Evolutionary conservation across 2,329 filamentous ascomycete genomes (phyloP), one percentile per base, ranked within the genome.

Genomic region (Colletotrichum lindemuthianum): DNA sequence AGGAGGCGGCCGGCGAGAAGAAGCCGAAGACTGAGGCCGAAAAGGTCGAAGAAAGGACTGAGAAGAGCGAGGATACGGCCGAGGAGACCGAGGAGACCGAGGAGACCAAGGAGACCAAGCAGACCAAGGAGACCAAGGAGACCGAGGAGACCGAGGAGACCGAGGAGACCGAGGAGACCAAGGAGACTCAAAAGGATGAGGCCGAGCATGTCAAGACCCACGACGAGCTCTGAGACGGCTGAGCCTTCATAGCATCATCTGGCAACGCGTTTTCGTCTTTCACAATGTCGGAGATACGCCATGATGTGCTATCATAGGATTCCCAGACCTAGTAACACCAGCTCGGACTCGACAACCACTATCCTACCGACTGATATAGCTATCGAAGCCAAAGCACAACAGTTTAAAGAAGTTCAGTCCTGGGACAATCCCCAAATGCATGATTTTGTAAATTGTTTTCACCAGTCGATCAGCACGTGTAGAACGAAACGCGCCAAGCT

Each of bases 171-270:
- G 15, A 15, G 0, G 45, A 40, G 15, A n/a, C n/a, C n/a, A n/a
- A 24, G 24, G 24, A 24, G 24, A 24, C 24, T 4, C 4, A 40
- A 12, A 16, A 60, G 55, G 1, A 41, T 0, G 16, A 11, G 8
- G 36, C 16, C 13, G 7, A 49, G n/a, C 15, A 66, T 71, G 36
- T 8, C n/a, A 13, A 48, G 16, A 32, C 15, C 12, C 56, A 63
- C 6, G 60, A 63, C 36, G 60, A 63, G 57, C 60, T 63, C 2
- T 63, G 15, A 61, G 34, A 47, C 34, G 7, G 33, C 8, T 15
- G 15, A n/a, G 15, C 11, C 16, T 48, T 13, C 7, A 32, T 32
- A 24, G 8, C 32, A 44, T n/a, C 41, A 4, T 24, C 24, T 24
- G 24, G 24, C 24, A 24, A 24, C 24, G 24, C 24, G 4, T 24